These are phyloP conservation scores for Hamamelis virginiana DNA, from an alignment of 164 flowering plant species.

Conservation along the genomic window DNA sequence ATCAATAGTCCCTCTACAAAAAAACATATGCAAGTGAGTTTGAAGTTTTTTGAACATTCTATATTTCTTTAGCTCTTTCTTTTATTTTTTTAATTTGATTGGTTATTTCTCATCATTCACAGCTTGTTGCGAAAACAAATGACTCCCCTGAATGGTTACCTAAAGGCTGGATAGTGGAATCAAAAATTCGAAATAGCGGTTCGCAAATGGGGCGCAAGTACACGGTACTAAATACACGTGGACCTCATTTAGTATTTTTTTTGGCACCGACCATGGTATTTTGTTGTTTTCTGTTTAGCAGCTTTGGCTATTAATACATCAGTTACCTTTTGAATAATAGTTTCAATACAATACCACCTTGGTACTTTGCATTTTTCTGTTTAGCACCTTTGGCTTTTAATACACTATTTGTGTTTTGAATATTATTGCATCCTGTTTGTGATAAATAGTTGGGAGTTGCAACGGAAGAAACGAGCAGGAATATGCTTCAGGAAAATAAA, in stretches of 20 bases:
- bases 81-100: background rate
- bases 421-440: background rate
- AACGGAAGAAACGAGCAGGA: too few relatives aligned
- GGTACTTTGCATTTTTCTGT: background rate
- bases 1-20: constrained; percentile 11
- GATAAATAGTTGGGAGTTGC: background rate
- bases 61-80: background rate
- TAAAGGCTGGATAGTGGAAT: constrained; percentile 45
- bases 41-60: background rate
- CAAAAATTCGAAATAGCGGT: constrained; percentile 36
- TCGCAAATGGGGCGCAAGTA: constrained; percentile 19
- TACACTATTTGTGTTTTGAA: background rate
- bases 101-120: background rate
- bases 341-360: too few relatives aligned
- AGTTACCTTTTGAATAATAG: background rate
- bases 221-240: constrained; percentile 36
- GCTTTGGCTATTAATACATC: background rate
- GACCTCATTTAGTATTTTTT: too few relatives aligned
- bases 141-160: constrained; percentile 47
- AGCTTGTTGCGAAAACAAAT: constrained; percentile 21
- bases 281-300: background rate
- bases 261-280: too few relatives aligned
- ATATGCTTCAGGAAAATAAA: too few relatives aligned
- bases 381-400: background rate
- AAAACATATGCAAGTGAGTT: constrained; percentile 23